These are phyloP conservation scores for Coemansia sp. DNA, from an alignment of 192 early-diverging fungal species.

Conservation along the genomic window DNA sequence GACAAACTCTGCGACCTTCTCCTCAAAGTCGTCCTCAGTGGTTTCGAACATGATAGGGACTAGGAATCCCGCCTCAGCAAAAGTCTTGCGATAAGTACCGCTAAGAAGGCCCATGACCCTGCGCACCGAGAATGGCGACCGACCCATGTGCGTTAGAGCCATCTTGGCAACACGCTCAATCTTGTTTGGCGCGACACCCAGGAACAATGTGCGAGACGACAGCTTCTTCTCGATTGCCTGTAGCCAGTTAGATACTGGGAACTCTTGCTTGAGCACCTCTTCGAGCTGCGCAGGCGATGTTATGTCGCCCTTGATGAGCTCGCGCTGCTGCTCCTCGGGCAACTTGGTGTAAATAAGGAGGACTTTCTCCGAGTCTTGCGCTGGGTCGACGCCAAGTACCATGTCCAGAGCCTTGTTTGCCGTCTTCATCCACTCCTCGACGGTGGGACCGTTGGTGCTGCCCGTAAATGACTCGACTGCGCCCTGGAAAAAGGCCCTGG, in stretches of 20 bases:
- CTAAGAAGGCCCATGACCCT: constrained; percentile 7
- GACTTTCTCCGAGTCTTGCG: constrained; percentile 3
- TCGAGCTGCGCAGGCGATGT: constrained; percentile 2
- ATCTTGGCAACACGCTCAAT: constrained; percentile 1
- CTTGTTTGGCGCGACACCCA: constrained; percentile 3
- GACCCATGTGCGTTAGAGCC: constrained; percentile 6
- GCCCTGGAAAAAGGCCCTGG: constrained; percentile 7
- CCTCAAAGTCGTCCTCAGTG: constrained; percentile 5
- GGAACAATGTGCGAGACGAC: constrained; percentile 4
- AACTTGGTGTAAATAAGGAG: constrained; percentile 3
- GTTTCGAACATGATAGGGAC: constrained; percentile 6
- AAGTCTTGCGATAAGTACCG: constrained; percentile 2
- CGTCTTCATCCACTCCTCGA: constrained; percentile 7
- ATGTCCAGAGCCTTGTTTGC: constrained; percentile 9
- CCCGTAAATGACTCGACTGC: constrained; percentile 5
- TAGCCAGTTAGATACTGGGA: constrained; percentile 5
- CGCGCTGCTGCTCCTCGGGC: constrained; percentile 8
- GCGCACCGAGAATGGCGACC: constrained; percentile 7
- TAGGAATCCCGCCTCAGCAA: constrained; percentile 4
- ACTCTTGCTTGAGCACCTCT: not conserved
- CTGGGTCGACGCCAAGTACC: constrained; percentile 7
- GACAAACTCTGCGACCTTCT: constrained; percentile 11
- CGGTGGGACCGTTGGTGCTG: constrained; percentile 6
- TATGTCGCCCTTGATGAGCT: constrained; percentile 9
- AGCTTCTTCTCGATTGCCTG: constrained; percentile 9